Percentiles rank a stretch among this genome's conserved stretches.
These are phyloP conservation scores for Coniochaeta sp. DNA, from an alignment of 2,329 filamentous ascomycete genomes.

Conservation along the genomic window DNA sequence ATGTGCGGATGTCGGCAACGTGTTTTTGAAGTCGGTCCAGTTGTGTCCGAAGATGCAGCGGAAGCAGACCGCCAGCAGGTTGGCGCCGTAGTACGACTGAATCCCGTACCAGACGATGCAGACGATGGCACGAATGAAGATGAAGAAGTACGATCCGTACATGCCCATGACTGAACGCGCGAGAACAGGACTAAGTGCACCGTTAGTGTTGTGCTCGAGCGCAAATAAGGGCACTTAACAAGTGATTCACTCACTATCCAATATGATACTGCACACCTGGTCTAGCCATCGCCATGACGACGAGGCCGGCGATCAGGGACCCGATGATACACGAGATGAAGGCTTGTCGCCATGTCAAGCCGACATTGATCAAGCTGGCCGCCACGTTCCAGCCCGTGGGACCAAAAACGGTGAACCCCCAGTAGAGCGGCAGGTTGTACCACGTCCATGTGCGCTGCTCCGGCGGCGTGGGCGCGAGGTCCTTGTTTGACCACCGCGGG, in stretches of 20 bases:
- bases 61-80: not conserved
- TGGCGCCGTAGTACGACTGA: slow-evolving; percentile 1
- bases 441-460: not conserved
- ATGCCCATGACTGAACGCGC: slow-evolving; percentile 2
- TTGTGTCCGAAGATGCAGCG: not conserved
- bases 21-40: not conserved
- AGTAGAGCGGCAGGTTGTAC: slow-evolving; percentile 1
- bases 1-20: not conserved
- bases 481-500: not conserved
- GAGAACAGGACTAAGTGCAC: not conserved
- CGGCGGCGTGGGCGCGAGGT: not conserved
- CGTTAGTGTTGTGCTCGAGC: not conserved
- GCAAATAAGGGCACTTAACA: too few species aligned
- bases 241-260: not conserved
- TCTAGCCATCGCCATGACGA: not conserved
- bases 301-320: not conserved
- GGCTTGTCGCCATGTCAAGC: not conserved
- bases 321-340: slow-evolving; percentile 1
- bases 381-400: slow-evolving; percentile 1
- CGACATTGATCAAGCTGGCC: not conserved
- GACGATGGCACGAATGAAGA: slow-evolving; percentile 2
- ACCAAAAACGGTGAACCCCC: not conserved
- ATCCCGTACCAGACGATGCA: slow-evolving; percentile 3
- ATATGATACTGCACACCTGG: not conserved
- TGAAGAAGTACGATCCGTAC: slow-evolving; percentile 4